Percentiles rank a stretch among this genome's conserved stretches.
These are phyloP conservation scores for Suaeda aralocaspica DNA, from an alignment of 148 eudicot species.

Conservation along the genomic window DNA sequence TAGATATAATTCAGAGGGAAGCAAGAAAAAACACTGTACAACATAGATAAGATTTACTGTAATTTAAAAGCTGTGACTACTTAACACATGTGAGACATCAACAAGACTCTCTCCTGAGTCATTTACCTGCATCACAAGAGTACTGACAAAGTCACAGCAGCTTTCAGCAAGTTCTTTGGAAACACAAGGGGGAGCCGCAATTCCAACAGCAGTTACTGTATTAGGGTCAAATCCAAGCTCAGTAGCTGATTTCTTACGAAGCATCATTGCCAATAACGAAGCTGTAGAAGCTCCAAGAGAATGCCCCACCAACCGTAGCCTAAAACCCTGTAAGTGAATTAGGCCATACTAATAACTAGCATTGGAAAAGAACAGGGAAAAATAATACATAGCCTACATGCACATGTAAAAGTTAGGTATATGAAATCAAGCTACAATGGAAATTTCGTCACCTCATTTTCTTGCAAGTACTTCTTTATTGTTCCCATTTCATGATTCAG, in stretches of 20 bases:
- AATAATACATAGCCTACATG: neutral
- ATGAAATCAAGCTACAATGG: neutral
- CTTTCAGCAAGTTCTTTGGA: conserved; percentile 85
- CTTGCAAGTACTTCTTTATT: conserved; percentile 59
- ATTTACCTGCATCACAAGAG: conserved; percentile 83
- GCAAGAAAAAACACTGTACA: neutral
- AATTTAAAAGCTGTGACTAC: neutral
- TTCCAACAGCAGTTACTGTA: conserved; percentile 73
- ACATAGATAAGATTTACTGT: neutral
- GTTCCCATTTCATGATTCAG: conserved; percentile 71
- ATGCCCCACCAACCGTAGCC: conserved; percentile 95
- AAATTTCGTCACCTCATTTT: conserved; percentile 58
- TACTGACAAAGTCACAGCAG: conserved; percentile 72
- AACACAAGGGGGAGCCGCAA: conserved; percentile 85
- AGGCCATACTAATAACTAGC: conserved; percentile 28
- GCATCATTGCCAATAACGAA: conserved; percentile 90
- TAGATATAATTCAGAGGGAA: neutral
- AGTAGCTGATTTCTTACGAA: conserved; percentile 49
- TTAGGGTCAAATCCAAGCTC: conserved; percentile 87
- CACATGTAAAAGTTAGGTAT: neutral
- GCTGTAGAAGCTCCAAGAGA: conserved; percentile 94
- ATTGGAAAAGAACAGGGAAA: neutral
- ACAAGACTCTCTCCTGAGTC: neutral
- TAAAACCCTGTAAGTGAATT: conserved; percentile 78
- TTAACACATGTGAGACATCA: neutral